A percentile compares a stretch with the other conserved stretches of the same genome.
phyloP scores from a whole-genome alignment of 352 stramenopile genomes.

The Elongisporangium senticosum region DNA sequence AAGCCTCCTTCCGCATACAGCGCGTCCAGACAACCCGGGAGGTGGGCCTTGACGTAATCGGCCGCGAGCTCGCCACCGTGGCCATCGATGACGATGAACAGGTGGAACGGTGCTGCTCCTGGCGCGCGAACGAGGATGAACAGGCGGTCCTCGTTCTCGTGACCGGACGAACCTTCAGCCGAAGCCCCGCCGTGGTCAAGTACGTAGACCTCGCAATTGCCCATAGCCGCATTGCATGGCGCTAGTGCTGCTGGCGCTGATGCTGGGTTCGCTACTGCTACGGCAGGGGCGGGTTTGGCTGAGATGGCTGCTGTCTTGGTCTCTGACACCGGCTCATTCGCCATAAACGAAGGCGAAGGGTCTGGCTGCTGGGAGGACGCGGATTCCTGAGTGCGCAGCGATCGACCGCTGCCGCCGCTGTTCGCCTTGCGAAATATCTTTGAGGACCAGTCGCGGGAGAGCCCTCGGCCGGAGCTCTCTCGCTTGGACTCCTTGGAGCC shows the following conservation, averaged over 20 bases:
- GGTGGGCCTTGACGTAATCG: slow-evolving; percentile 43
- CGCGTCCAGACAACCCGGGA: slow-evolving; percentile 38
- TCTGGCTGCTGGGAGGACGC: neutral
- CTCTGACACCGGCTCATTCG: neutral
- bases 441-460: too few relatives aligned
- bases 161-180: slow-evolving; percentile 40
- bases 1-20: slow-evolving; percentile 37
- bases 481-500: neutral
- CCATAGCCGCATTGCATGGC: too few relatives aligned
- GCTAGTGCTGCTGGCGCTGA: neutral
- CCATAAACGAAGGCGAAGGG: neutral
- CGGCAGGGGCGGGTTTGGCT: neutral
- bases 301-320: neutral
- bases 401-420: neutral
- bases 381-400: neutral
- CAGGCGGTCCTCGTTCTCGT: slow-evolving; percentile 64
- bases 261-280: neutral
- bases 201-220: slow-evolving; percentile 13
- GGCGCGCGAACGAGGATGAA: slow-evolving; percentile 18
- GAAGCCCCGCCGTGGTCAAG: slow-evolving; percentile 36
- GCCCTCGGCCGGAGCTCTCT: neutral
- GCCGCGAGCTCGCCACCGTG: slow-evolving; percentile 58
- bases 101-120: slow-evolving; percentile 44
- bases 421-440: too few relatives aligned
- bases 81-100: slow-evolving; percentile 71